Base-by-base conservation (phyloP, 2,329 filamentous ascomycete species). In the Beauveria sp. region DNA sequence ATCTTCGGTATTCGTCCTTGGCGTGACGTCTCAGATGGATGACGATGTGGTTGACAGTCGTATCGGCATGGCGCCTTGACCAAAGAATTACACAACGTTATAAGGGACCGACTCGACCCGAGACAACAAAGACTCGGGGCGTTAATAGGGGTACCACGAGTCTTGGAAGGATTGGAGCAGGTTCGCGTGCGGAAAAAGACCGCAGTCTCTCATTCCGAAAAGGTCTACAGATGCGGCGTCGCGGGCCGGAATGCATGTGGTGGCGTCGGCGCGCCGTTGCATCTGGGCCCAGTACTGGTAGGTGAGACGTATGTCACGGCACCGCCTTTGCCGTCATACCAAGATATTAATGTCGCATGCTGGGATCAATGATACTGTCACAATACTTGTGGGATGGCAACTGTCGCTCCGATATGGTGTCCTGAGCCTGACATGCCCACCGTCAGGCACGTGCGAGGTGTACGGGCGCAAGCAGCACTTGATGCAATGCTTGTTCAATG, bases 301-400 rank as follows among this genome's bases (percentile, higher is more conserved):
- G 20, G 20, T 18, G 28, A 28, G 20, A 46, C 14, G 7, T 28
- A 57, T n/a, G 43, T 38, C 43, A 40, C 28, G n/a, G 38, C 16
- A 30, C 42, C 54, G 40, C 4, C 14, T 30, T 49, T n/a, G 12
- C 26, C 5, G 43, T 57, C 43, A 24, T 45, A 40, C 54, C 22
- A 26, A 14, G 16, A 7, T 12, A 6, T 12, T 7, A 22, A 10
- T 9, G 54, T 28, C 38, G 28, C 28, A 57, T 57, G 18, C 28
- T 47, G 54, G 54, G 43, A 38, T 34, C 30, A 24, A 18, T 47
- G 54, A n/a, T 38, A 26, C 30, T 22, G 26, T 57, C 54, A 45
- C 42, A n/a, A 20, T 57, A 45, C 43, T 49, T 49, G 54, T 57
- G 43, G 4, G 40, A 57, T 57, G 20, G 43, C 54, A 57, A 57